A percentile compares a stretch with the other conserved stretches of the same genome.
Evolutionary conservation across 768 basidiomycete genomes (phyloP).

Genomic region (Gymnopilus junonius): DNA sequence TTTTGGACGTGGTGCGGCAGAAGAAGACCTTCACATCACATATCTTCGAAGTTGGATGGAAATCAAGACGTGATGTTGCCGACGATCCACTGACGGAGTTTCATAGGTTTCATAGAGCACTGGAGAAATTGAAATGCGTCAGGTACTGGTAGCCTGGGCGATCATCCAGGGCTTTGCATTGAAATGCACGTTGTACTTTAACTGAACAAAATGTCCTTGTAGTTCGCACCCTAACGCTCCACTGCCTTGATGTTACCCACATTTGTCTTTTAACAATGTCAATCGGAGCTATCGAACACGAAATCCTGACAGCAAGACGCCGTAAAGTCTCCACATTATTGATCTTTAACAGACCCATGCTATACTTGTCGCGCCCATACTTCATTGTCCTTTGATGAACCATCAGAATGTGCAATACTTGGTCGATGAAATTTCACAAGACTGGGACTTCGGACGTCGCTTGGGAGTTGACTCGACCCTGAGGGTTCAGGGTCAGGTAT

Average conservation of each 20-base stretch:
- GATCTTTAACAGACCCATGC: not conserved
- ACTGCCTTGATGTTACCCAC: not conserved
- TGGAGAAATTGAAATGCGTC: not conserved
- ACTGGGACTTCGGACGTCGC: not conserved
- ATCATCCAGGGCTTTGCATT: not conserved
- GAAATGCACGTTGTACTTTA: not conserved
- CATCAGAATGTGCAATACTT: not conserved
- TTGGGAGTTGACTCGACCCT: not conserved
- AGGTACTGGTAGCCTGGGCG: not conserved
- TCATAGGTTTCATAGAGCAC: not conserved
- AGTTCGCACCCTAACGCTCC: not conserved
- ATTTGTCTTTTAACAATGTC: not conserved
- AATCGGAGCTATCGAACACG: not conserved
- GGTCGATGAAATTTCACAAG: not conserved
- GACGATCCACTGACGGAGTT: not conserved
- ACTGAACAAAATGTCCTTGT: not conserved
- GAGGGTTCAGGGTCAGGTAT: conserved; percentile 4
- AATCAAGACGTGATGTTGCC: not conserved
- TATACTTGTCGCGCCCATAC: conserved; percentile 1
- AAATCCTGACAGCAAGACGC: conserved; percentile 1
- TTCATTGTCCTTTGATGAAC: not conserved
- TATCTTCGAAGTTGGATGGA: not conserved
- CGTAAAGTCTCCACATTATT: not conserved
- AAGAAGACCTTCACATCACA: not conserved
- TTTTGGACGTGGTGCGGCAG: not conserved